Percentiles rank a stretch among this genome's conserved stretches.
phyloP scores from a whole-genome alignment of 768 basidiomycete species.

The Porpolomopsis calyptriformis region DNA sequence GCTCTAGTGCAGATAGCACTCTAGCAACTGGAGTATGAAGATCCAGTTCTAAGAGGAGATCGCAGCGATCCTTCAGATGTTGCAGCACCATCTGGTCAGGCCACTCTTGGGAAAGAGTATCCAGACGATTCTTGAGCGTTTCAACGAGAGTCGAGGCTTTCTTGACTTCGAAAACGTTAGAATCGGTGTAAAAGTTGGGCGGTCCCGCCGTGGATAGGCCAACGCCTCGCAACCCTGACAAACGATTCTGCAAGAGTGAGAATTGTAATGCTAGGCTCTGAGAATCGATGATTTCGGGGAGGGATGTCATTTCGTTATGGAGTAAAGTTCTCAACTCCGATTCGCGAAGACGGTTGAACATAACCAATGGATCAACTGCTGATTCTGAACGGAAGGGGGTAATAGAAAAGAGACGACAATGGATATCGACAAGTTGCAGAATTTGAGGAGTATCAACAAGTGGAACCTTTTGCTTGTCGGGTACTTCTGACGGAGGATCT shows the following conservation, averaged over 20 bases:
- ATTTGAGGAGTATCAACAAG: constrained; percentile 28
- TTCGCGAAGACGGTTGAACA: constrained; percentile 26
- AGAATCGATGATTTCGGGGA: constrained; percentile 39
- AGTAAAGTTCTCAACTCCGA: constrained; percentile 25
- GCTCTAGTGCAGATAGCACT: constrained; percentile 73
- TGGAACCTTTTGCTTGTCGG: constrained; percentile 8
- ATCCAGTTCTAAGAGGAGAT: constrained; percentile 48
- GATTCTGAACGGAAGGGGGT: constrained; percentile 2
- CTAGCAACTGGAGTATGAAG: constrained; percentile 70
- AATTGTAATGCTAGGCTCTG: constrained; percentile 44
- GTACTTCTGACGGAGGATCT: constrained; percentile 10
- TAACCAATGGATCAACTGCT: constrained; percentile 2
- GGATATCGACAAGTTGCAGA: constrained; percentile 35
- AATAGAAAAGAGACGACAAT: constrained; percentile 21
- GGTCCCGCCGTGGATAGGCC: constrained; percentile 14
- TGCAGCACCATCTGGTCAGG: constrained; percentile 98
- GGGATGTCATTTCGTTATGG: constrained; percentile 16
- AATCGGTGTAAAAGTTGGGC: constrained; percentile 73
- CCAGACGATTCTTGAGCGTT: constrained; percentile 43
- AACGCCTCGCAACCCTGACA: constrained; percentile 22
- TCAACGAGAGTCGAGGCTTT: constrained; percentile 46
- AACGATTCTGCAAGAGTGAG: constrained; percentile 33
- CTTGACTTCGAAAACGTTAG: constrained; percentile 61
- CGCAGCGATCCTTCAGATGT: constrained; percentile 64
- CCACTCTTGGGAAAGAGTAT: constrained; percentile 63